A percentile compares a stretch with the other conserved stretches of the same genome.
Evolutionary conservation across 2,329 filamentous ascomycete genomes (phyloP).

Genomic region (Alternaria incomplexa): DNA sequence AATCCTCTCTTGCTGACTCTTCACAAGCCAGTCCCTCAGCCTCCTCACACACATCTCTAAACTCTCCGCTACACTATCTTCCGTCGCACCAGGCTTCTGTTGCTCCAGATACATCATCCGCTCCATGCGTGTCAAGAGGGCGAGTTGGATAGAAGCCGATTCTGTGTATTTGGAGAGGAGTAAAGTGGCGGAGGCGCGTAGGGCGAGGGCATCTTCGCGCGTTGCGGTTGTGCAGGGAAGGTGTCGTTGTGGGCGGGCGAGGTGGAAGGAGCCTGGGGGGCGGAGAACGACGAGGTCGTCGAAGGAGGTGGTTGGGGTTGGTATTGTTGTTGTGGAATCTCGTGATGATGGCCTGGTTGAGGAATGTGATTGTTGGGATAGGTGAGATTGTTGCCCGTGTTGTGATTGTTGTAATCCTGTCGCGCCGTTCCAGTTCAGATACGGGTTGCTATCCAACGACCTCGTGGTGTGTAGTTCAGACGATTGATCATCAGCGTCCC

Average conservation of each 20-base stretch:
- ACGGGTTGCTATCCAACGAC: background rate
- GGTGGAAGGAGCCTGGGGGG: conserved; percentile 24
- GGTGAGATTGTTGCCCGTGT: background rate
- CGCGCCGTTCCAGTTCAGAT: background rate
- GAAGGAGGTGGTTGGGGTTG: conserved; percentile 20
- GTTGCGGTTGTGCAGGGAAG: conserved; percentile 34
- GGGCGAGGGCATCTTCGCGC: conserved; percentile 22
- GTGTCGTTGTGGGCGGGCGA: conserved; percentile 18
- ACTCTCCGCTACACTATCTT: background rate
- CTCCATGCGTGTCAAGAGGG: conserved; percentile 27
- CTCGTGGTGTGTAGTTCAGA: background rate
- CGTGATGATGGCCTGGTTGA: conserved; percentile 1
- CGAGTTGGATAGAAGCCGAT: conserved; percentile 21
- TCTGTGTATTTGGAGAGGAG: conserved; percentile 13
- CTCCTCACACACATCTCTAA: conserved; percentile 16
- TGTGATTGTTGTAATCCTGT: background rate
- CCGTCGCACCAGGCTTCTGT: background rate
- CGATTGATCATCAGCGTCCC: background rate
- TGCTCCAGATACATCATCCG: conserved; percentile 24
- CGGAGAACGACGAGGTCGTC: conserved; percentile 32
- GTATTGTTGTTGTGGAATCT: background rate
- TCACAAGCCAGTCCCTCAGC: conserved; percentile 25
- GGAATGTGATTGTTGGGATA: background rate
- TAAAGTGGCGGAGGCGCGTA: conserved; percentile 10
- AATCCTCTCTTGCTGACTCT: conserved; percentile 21